Evolutionary conservation across 78 protist genomes (phyloP).

Genomic region (Dictyostelium firmibasis): DNA sequence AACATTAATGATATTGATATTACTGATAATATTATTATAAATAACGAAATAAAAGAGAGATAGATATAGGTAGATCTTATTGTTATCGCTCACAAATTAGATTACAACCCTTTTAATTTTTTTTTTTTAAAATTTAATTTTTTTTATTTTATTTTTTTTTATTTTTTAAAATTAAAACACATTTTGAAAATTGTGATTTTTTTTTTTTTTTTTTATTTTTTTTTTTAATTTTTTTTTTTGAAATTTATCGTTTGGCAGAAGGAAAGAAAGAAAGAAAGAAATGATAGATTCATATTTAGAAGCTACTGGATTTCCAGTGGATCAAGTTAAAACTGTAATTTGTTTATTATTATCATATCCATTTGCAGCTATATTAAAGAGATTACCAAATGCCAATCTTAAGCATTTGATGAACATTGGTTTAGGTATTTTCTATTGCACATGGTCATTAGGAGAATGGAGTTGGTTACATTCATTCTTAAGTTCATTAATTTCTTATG

Average conservation of each 20-base stretch:
- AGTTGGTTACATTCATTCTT: slow-evolving; percentile 75
- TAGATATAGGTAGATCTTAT: neutral
- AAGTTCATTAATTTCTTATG: slow-evolving; percentile 20
- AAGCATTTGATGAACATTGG: slow-evolving; percentile 61
- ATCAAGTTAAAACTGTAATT: slow-evolving; percentile 66
- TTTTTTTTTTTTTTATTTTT: neutral
- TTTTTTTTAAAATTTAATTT: too few species aligned
- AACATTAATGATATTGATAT: too few species aligned
- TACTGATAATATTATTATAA: too few species aligned
- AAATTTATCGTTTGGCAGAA: neutral
- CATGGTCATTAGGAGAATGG: slow-evolving; percentile 51
- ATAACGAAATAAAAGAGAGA: neutral
- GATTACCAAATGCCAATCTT: slow-evolving; percentile 23
- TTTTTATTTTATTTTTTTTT: neutral
- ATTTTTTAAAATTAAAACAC: neutral
- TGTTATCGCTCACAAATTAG: neutral
- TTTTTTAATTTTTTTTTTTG: neutral
- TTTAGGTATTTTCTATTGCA: slow-evolving; percentile 45
- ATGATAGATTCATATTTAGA: neutral
- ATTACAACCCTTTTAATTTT: neutral
- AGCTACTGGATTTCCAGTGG: slow-evolving; percentile 41
- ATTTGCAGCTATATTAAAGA: slow-evolving; percentile 21
- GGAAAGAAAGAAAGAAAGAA: neutral
- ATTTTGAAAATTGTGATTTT: too few species aligned
- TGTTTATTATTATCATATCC: slow-evolving; percentile 75